Evolutionary conservation across 768 basidiomycete genomes (phyloP).

Genomic region (Tricholoma furcatifolium): DNA sequence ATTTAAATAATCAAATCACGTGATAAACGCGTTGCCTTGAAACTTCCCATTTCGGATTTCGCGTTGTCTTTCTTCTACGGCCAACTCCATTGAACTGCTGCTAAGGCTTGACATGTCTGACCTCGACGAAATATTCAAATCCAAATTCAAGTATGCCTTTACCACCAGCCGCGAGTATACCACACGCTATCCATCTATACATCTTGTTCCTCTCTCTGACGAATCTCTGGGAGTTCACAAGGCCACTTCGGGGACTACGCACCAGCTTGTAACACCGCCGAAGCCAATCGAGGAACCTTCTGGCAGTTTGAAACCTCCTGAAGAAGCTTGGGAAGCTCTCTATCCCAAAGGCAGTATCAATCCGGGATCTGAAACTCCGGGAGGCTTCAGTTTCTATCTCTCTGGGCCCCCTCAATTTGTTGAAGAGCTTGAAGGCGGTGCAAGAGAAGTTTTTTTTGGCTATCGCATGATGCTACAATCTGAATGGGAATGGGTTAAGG

Average conservation of each 20-base stretch:
- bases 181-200: conserved; percentile 17
- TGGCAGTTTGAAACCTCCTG: conserved; percentile 18
- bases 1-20: too few species aligned
- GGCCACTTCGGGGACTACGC: conserved; percentile 34
- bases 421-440: conserved; percentile 31
- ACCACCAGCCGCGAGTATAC: conserved; percentile 33
- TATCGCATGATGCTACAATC: conserved; percentile 66
- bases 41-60: too few species aligned
- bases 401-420: conserved; percentile 48
- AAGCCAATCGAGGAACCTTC: conserved; percentile 7
- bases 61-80: too few species aligned
- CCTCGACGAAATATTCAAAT: conserved; percentile 1
- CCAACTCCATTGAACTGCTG: too few species aligned
- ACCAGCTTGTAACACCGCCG: conserved; percentile 31
- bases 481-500: conserved; percentile 68
- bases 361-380: conserved; percentile 46
- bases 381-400: conserved; percentile 74
- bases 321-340: conserved; percentile 57
- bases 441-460: conserved; percentile 57
- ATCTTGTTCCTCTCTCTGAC: conserved; percentile 38
- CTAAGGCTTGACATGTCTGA: too few species aligned
- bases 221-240: conserved; percentile 49
- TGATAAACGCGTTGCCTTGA: background rate
- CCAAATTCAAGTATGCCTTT: conserved; percentile 37
- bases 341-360: conserved; percentile 64